Base-by-base conservation (phyloP, 2,329 filamentous ascomycete species). In the Monilinia vaccinii-corymbosi region DNA sequence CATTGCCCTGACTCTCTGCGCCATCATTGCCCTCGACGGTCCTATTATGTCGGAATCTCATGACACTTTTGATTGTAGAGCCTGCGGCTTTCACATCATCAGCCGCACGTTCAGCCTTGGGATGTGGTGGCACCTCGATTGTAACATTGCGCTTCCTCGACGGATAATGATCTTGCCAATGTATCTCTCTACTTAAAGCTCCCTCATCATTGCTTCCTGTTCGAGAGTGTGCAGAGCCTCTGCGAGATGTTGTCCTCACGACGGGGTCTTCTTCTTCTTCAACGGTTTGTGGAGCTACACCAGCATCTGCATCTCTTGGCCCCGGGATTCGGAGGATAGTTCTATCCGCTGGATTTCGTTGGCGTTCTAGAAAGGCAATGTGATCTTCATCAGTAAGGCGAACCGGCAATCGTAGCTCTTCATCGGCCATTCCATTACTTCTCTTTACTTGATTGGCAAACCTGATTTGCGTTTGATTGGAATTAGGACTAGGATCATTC, bases 241-340 rank as follows among this genome's bases (percentile, higher is more conserved):
- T 56, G 21, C 65, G 56, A 16, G 69, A 67, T 16, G 65, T 36
- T 1, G 61, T 56, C 28, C 52, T 62, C 9, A 49, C 45, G 7
- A 68, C 45, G 1, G 60, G 55, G 53, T 71, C 69, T 3, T 69
- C 67, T 23, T 59, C 57, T 18, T 69, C 66, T 40, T 79, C 77
- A 16, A 89, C 71, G 23, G 79, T 75, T 66, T 85, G 75, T 4
- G 92, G 92, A 11, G 85, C 78, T 62, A 90, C 80, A 31, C 93
- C 94, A 55, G 84, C 83, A 68, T 99, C 94, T 52, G 88, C 92
- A 70, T 97, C 94, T 67, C 92, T 81, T 1, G 94, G 94, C 23
- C 92, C 92, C 0, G 94, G 94, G 67, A 99, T 97, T 45, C 91
- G 87, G 47, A 97, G 76, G 0, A 91, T 84, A 38, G 86, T 85